These are phyloP conservation scores for Cyphellophora europaea DNA, from an alignment of 2,329 filamentous ascomycete species.

Conservation along the genomic window DNA sequence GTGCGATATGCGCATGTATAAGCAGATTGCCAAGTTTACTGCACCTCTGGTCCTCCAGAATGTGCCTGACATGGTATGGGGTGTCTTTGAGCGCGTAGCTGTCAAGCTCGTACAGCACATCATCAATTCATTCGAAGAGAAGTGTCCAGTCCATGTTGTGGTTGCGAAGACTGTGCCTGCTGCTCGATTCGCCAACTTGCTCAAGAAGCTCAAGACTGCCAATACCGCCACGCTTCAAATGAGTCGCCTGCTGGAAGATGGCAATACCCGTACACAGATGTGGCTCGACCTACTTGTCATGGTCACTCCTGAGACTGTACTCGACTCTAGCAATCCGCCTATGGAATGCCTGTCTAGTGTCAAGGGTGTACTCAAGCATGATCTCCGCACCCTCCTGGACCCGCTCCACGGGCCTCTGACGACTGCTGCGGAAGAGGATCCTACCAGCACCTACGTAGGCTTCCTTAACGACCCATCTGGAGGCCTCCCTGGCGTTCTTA, in stretches of 20 bases:
- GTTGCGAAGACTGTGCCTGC: slow-evolving; percentile 82
- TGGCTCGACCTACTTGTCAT: slow-evolving; percentile 76
- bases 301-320: slow-evolving; percentile 47
- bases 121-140: slow-evolving; percentile 71
- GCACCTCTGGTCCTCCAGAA: slow-evolving; percentile 84
- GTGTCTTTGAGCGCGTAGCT: slow-evolving; percentile 79
- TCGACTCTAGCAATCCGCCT: slow-evolving; percentile 47
- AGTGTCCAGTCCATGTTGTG: slow-evolving; percentile 76
- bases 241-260: slow-evolving; percentile 82
- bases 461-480: slow-evolving; percentile 11
- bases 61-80: slow-evolving; percentile 76
- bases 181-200: slow-evolving; percentile 73
- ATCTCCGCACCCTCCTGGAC: slow-evolving; percentile 32
- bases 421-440: slow-evolving; percentile 24
- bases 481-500: slow-evolving; percentile 1
- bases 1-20: slow-evolving; percentile 91
- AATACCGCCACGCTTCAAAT: slow-evolving; percentile 91
- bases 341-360: slow-evolving; percentile 37
- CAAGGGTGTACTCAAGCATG: slow-evolving; percentile 31
- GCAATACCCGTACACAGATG: slow-evolving; percentile 88
- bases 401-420: slow-evolving; percentile 24
- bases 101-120: slow-evolving; percentile 73
- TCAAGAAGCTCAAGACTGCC: slow-evolving; percentile 80
- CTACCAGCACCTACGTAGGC: slow-evolving; percentile 18
- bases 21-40: slow-evolving; percentile 91